Conservation (phyloP, 1,139 yeast genomes). For the Zygosaccharomyces sapae region DNA sequence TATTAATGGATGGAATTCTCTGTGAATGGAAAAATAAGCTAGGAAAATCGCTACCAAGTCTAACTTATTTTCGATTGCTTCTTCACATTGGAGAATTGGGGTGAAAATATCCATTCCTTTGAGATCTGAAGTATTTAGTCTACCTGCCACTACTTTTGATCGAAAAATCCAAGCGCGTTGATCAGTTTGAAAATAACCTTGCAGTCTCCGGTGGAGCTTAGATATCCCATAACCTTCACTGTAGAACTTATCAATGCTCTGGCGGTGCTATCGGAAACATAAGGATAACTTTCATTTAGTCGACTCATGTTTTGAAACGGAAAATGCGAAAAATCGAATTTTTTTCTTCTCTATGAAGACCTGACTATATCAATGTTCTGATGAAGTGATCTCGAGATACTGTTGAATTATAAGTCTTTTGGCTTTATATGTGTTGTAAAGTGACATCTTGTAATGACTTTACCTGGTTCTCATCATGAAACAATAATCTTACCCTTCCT, state of each 20-base stretch:
- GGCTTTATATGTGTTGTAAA: neutral
- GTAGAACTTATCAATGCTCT: conserved; percentile 10
- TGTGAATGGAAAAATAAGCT: conserved; percentile 25
- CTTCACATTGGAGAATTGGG: conserved; percentile 19
- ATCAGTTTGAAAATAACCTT: conserved; percentile 9
- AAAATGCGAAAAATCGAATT: no score
- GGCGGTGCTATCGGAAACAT: conserved; percentile 4
- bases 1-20: conserved; percentile 18
- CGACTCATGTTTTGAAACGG: conserved; percentile 1
- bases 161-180: conserved; percentile 9
- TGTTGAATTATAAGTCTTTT: no score
- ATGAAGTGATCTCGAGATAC: no score
- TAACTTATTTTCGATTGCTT: conserved; percentile 5
- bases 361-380: no score
- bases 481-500: neutral
- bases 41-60: conserved; percentile 21
- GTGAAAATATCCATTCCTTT: conserved; percentile 18
- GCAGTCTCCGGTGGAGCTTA: conserved; percentile 1
- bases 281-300: conserved; percentile 5
- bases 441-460: neutral
- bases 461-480: conserved; percentile 4
- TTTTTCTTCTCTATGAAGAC: no score
- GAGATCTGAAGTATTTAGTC: conserved; percentile 3
- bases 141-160: conserved; percentile 2
- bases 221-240: conserved; percentile 5